Conservation (phyloP, 768 basidiomycete species). For the Exidia glandulosa region DNA sequence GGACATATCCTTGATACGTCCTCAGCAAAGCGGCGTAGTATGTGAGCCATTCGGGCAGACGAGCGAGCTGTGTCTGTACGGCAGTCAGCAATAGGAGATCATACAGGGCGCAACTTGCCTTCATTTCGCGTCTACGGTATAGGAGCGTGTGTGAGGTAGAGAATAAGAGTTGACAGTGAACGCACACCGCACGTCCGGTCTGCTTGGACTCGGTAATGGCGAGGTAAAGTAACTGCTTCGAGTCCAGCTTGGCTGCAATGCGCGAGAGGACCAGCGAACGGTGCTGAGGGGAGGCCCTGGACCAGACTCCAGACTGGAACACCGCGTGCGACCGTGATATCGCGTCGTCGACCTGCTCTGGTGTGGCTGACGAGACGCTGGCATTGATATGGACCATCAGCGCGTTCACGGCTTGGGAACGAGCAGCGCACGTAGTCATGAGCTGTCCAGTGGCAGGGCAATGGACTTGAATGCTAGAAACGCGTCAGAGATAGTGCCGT, state of each 20-base stretch:
- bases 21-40: constrained; percentile 69
- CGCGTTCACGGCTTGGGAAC: too few species aligned
- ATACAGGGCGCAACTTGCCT: constrained; percentile 16
- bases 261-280: constrained; percentile 57
- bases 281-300: constrained; percentile 40
- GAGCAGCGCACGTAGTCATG: neutral
- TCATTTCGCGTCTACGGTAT: constrained; percentile 63
- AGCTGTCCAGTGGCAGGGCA: neutral
- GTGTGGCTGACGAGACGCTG: constrained; percentile 38
- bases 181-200: constrained; percentile 36
- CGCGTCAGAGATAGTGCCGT: neutral
- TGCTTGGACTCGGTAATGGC: constrained; percentile 61
- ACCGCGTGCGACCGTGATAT: constrained; percentile 44
- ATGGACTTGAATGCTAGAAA: neutral
- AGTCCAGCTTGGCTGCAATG: constrained; percentile 55
- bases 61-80: constrained; percentile 41
- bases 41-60: constrained; percentile 82
- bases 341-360: constrained; percentile 38
- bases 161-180: neutral
- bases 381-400: too few species aligned
- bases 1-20: constrained; percentile 52
- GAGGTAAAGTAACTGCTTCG: constrained; percentile 41
- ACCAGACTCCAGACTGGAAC: constrained; percentile 66
- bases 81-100: neutral
- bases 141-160: neutral